Percentiles rank a stretch among this genome's conserved stretches.
Conservation (phyloP, 441 rosid species). For the Populus hybrid region DNA sequence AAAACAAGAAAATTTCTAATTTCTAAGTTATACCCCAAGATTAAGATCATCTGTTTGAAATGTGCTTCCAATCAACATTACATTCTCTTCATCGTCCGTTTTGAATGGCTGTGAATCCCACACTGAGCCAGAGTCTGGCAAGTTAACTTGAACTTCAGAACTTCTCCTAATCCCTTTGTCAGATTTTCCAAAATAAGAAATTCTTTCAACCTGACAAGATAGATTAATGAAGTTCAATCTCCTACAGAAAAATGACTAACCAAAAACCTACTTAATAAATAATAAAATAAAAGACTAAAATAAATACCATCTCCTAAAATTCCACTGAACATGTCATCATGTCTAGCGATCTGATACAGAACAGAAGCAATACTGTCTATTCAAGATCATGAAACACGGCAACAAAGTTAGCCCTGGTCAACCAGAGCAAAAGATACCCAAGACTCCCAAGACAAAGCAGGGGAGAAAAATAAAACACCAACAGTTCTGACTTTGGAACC, state of each 20-base stretch:
- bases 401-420: not conserved
- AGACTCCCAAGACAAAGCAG: not conserved
- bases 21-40: conserved; percentile 26
- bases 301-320: not conserved
- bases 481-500: not conserved
- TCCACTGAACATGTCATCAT: not conserved
- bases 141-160: conserved; percentile 25
- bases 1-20: conserved; percentile 6
- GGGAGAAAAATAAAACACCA: not conserved
- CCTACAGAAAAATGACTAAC: conserved; percentile 1
- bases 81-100: conserved; percentile 30
- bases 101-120: conserved; percentile 27
- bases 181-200: conserved; percentile 49
- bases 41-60: conserved; percentile 28
- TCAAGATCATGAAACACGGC: not conserved
- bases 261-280: not conserved
- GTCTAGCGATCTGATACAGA: not conserved
- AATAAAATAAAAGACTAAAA: not conserved
- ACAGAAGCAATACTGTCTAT: not conserved
- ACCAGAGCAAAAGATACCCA: not conserved
- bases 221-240: conserved; percentile 25
- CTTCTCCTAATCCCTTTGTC: conserved; percentile 30
- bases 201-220: conserved; percentile 63
- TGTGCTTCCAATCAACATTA: conserved; percentile 28
- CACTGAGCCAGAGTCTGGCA: conserved; percentile 16